Percentiles rank a stretch among this genome's conserved stretches.
Evolutionary conservation across 257 asterid species (phyloP).

Genomic region (Galeopsis tetrahit): DNA sequence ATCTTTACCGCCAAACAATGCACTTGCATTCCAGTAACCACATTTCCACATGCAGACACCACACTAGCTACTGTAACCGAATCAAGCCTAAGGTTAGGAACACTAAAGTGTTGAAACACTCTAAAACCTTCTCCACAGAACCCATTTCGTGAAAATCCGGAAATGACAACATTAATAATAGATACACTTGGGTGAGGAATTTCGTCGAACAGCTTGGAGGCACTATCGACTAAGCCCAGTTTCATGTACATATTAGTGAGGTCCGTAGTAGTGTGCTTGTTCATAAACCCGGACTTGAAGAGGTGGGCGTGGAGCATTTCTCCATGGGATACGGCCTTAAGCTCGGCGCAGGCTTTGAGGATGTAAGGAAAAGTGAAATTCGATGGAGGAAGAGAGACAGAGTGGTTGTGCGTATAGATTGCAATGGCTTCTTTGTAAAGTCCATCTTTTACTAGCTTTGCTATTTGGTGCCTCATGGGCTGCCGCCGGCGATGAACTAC

Average conservation of each 20-base stretch:
- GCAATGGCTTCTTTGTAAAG: conserved; percentile 68
- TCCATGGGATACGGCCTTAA: conserved; percentile 52
- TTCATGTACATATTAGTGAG: conserved; percentile 69
- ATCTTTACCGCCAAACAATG: conserved; percentile 80
- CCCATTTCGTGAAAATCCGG: conserved; percentile 76
- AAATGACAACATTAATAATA: conserved; percentile 62
- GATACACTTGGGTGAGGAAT: conserved; percentile 58
- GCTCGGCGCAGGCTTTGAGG: conserved; percentile 82
- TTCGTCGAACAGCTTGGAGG: conserved; percentile 80
- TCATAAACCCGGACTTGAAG: conserved; percentile 56
- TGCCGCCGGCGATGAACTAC: conserved; percentile 37
- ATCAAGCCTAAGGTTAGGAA: conserved; percentile 49
- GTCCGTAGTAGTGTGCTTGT: conserved; percentile 63
- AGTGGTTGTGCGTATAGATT: conserved; percentile 55
- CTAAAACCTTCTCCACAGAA: conserved; percentile 43
- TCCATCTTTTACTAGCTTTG: conserved; percentile 66
- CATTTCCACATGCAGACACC: conserved; percentile 52
- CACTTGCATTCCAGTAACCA: conserved; percentile 55
- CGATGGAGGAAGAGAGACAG: conserved; percentile 52
- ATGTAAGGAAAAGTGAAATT: conserved; percentile 79
- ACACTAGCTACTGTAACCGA: conserved; percentile 69
- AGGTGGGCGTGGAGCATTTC: conserved; percentile 74
- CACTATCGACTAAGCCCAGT: conserved; percentile 42
- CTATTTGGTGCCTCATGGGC: conserved; percentile 67
- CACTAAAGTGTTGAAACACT: conserved; percentile 45